Conservation (phyloP, 345 rosid genomes). For the Carallia pectinifolia region DNA sequence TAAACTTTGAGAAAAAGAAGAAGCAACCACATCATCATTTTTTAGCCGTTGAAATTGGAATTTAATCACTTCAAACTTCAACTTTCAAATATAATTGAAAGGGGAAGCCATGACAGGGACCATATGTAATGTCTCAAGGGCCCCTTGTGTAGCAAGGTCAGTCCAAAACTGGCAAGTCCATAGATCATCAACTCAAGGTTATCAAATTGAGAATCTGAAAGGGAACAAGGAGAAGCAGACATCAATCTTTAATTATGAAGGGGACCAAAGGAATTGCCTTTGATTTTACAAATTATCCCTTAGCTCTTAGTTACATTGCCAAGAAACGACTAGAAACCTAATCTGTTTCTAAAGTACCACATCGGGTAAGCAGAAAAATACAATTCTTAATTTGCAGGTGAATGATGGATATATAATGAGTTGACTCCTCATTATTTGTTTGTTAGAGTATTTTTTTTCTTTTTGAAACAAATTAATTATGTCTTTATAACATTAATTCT, state of each 20-base stretch:
- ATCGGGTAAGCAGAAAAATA: background rate
- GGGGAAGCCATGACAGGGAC: no score
- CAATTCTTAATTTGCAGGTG: background rate
- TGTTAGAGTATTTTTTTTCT: background rate
- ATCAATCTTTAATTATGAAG: conserved; percentile 1
- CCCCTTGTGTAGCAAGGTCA: background rate
- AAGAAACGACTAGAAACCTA: conserved; percentile 4
- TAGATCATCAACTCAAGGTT: conserved; percentile 2
- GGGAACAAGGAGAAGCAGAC: conserved; percentile 36
- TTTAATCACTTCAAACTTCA: no score
- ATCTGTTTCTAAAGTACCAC: background rate
- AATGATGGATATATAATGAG: no score
- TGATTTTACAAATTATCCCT: background rate
- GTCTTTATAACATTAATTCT: no score
- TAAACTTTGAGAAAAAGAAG: no score
- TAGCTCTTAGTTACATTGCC: background rate
- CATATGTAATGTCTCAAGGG: background rate
- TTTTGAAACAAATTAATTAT: no score
- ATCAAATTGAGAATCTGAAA: conserved; percentile 10
- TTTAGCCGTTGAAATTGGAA: no score
- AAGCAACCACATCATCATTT: no score
- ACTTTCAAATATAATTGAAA: background rate
- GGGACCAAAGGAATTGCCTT: background rate
- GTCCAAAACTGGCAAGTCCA: conserved; percentile 17
- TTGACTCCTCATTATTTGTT: conserved; percentile 4